Conservation (phyloP, 202 grass and related monocot genomes). For the Bolboschoenoplectus hybrid region DNA sequence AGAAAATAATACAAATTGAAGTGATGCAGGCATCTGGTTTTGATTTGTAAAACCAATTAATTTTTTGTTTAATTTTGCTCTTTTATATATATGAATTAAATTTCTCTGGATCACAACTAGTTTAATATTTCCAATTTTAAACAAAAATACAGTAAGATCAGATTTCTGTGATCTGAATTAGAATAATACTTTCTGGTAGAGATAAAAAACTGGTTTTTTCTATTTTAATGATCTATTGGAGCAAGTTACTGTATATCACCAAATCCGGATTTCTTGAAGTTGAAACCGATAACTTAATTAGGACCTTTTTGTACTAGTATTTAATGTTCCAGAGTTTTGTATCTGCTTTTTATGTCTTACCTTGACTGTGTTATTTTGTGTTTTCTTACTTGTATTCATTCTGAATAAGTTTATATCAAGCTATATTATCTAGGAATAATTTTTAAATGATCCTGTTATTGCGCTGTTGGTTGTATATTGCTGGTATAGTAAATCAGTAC, state of each 20-base stretch:
- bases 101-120: not conserved
- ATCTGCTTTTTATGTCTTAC: not conserved
- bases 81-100: not conserved
- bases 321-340: not conserved
- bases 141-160: not conserved
- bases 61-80: not conserved
- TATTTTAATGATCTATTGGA: slow-evolving; percentile 3
- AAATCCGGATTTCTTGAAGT: not conserved
- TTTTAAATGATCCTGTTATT: not conserved
- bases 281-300: not conserved
- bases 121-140: not conserved
- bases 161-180: not conserved
- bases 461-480: not conserved
- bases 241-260: not conserved
- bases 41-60: not conserved
- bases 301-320: slow-evolving; percentile 6
- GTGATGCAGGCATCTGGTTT: not conserved
- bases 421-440: not conserved
- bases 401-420: not conserved
- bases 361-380: not conserved
- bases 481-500: not conserved
- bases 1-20: not conserved
- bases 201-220: slow-evolving; percentile 3
- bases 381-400: not conserved
- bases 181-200: not conserved